Evolutionary conservation across 306 rosid species (phyloP), one percentile per base, ranked within the genome.

Genomic region (Pyrus betulifolia): DNA sequence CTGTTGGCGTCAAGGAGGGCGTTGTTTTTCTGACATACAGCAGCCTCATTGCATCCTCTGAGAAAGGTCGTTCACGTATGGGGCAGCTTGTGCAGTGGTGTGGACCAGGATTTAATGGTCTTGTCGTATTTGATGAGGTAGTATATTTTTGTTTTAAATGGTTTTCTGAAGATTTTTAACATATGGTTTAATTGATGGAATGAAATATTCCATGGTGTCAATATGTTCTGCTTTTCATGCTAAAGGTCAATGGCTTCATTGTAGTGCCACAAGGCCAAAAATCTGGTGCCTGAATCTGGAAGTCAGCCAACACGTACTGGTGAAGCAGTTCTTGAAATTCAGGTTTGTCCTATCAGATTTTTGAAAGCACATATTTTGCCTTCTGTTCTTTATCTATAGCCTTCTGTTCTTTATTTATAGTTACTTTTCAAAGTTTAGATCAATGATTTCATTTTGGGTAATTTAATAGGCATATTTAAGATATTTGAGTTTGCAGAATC

Each of bases 291-390:
- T 57, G 99, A 95, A 87, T 75, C 97, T 81, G 99, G 99, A 75
- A 95, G 97, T 85, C 99, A 92, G 89, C 96, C 99, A 54, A 95
- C 99, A 76, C 96, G 99, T 76, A 95, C 97, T 3, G 99, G 99
- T 76, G 99, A 90, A 89, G 99, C 97, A 21, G 99, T 95, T 75
- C 82, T 95, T 81, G 99, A 95, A 51, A 84, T 95, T 78, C 99
- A 95, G 99, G 99, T 95, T 79, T 74, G 84, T 79, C 84, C 72
- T 73, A 66, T 55, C 70, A 30, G 21, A 46, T 18, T 27, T 45
- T 74, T 74, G n/a, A 58, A 66, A 44, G 42, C 58, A 70, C 68
- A 28, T 15, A 46, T 72, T 33, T 28, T 81, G 51, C 52, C 45
- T 35, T 38, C 42, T 60, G 31, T 30, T 76, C 28, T 51, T 19